phyloP scores from a whole-genome alignment of 2,329 filamentous ascomycete species.

The Alternaria sp. region DNA sequence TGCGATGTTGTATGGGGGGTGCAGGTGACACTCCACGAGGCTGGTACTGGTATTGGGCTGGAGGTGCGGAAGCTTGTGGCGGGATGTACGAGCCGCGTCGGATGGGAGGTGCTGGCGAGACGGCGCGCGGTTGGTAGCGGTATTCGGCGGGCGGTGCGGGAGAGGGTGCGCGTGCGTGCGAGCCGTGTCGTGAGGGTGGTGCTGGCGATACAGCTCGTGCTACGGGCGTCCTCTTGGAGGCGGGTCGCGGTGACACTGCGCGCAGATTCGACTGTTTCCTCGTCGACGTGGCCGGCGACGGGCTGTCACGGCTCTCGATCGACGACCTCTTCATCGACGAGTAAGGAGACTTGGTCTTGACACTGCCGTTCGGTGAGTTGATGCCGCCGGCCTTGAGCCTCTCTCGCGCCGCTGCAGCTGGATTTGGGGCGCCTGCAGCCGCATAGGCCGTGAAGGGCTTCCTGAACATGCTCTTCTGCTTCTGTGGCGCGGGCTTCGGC shows the following conservation, averaged over 20 bases:
- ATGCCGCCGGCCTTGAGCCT: constrained; percentile 40
- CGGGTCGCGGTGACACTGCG: constrained; percentile 51
- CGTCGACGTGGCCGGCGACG: constrained; percentile 35
- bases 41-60: constrained; percentile 16
- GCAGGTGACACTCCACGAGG: constrained; percentile 34
- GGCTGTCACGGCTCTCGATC: constrained; percentile 41
- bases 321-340: constrained; percentile 59
- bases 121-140: constrained; percentile 25
- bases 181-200: constrained; percentile 34
- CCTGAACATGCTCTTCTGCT: constrained; percentile 63
- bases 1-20: constrained; percentile 32
- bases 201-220: constrained; percentile 51
- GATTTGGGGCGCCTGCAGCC: constrained; percentile 50
- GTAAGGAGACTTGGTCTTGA: constrained; percentile 54
- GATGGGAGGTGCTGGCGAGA: constrained; percentile 33
- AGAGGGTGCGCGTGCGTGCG: constrained; percentile 33
- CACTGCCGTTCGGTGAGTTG: constrained; percentile 40
- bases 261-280: constrained; percentile 37
- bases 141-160: constrained; percentile 36
- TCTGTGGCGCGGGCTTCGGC: constrained; percentile 52
- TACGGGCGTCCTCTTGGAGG: constrained; percentile 36
- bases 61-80: constrained; percentile 39
- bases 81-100: constrained; percentile 33
- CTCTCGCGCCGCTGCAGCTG: constrained; percentile 47
- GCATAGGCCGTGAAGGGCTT: constrained; percentile 71